Base-by-base conservation (phyloP, 2,329 filamentous ascomycete species). In the Thelonectria discophora region DNA sequence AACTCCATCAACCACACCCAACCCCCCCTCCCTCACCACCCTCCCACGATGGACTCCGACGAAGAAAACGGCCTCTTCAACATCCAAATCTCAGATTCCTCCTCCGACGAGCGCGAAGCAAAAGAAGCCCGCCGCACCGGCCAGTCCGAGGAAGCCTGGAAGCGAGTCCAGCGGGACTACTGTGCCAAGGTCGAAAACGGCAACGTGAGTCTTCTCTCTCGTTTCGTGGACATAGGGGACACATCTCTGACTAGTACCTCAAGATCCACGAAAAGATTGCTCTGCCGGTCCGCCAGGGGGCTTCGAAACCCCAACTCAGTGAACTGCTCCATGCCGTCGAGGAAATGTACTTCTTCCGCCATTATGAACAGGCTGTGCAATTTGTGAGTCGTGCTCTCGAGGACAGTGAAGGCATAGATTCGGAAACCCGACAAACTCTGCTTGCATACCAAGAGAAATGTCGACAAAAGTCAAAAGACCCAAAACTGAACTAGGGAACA, bases 241-340 rank as follows among this genome's bases (percentile, higher is more conserved):
- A n/a, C n/a, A n/a, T n/a, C n/a, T n/a, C n/a, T n/a, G n/a, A 55
- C 34, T 55, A 6, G 57, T 13, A 13, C 15, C 5, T 17, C 5
- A 8, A 86, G 84, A 78, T 86, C 21, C 75, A 77, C 70, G 74
- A 80, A 45, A 75, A 72, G 0, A 72, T 85, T 37, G 60, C 69
- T 6, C 66, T 85, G 2, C 83, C 84, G 0, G 65, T 84, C 11
- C 65, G 65, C 3, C 63, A 69, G 10, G 67, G 55, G 4, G 70
- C 79, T 4, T 74, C 77, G 32, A 87, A 86, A 67, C 79, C 78
- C 43, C 77, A 80, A 34, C 75, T 78, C 1, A 83, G 86, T 64
- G 78, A 82, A n/a, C 66, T 84, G 10, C 60, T 86, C 18, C 84
- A 87, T 67, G 85, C 84, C 0, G 81, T 84, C 8, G 84, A 87